Evolutionary conservation across 1,139 yeast genomes (phyloP), one percentile per base, ranked within the genome.

Genomic region (Taphrina confusa): DNA sequence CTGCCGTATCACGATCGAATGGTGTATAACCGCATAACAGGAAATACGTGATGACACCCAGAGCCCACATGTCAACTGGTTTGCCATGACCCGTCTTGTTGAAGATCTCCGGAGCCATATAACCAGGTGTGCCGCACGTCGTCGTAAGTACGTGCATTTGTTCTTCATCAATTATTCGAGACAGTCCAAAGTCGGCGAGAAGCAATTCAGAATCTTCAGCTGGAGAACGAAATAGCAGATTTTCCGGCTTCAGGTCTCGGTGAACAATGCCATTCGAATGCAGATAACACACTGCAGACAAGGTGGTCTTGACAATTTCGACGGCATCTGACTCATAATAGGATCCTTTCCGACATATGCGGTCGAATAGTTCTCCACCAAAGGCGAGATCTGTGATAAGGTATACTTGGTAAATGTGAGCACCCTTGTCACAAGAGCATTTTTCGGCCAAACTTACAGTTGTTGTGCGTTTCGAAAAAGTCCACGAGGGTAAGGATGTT

Each of bases 161-260:
- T 58, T 78, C 76, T 60, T 75, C 78, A 61, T 76, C 78, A 14
- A 75, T 73, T 50, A 76, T 74, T 3, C 78, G 74, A 6, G 87
- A 82, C 34, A 84, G 73, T 1, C 94, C 92, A 71, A 85, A 86
- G 71, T 86, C 94, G 2, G 88, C 91, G 57, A 86, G 75, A 51
- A 86, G 75, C 54, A 85, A 72, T 66, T 79, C 82, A 45, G 78
- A 78, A 42, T 78, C 74, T 52, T 72, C 74, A 50, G 72, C 76
- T 22, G 72, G 67, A 4, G 76, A 72, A 33, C 72, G 70, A 63
- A 91, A 77, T 62, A 92, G 75, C 58, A 92, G 81, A 68, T 92
- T 92, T 70, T 92, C 98, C 0, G 97, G 97, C 72, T 92, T 92
- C 65, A 92, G 77, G 72, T 92, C 98, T 58, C 97, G 79, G 72